These are phyloP conservation scores for Serpula lacrymans DNA, from an alignment of 768 basidiomycete genomes.

Conservation along the genomic window DNA sequence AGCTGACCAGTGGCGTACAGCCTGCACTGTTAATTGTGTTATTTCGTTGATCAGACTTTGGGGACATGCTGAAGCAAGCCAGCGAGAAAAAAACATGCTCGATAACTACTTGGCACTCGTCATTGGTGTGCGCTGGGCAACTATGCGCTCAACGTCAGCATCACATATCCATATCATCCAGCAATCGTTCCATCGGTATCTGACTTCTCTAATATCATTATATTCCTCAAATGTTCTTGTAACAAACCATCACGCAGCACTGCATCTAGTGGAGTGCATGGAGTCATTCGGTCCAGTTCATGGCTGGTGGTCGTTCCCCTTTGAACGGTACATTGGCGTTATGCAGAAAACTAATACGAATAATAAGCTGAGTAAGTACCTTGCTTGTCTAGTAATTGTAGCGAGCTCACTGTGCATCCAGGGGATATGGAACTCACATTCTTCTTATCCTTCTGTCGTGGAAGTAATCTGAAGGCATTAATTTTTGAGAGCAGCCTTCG, in stretches of 20 bases:
- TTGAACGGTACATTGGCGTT: slow-evolving; percentile 21
- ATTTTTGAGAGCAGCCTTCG: too few species aligned
- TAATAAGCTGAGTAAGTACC: slow-evolving; percentile 16
- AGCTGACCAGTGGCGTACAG: slow-evolving; percentile 29
- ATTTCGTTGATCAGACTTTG: slow-evolving; percentile 36
- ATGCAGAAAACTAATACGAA: slow-evolving; percentile 21
- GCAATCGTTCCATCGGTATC: slow-evolving; percentile 16
- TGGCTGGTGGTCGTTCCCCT: slow-evolving; percentile 29
- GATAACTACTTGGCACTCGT: slow-evolving; percentile 25
- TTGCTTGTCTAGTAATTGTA: too few species aligned
- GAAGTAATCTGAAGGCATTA: not conserved
- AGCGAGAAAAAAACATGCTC: slow-evolving; percentile 14
- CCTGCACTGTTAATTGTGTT: slow-evolving; percentile 31
- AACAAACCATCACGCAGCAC: too few species aligned
- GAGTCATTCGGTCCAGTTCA: slow-evolving; percentile 27
- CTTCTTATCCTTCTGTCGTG: not conserved
- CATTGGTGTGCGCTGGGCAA: slow-evolving; percentile 18
- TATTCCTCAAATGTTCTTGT: too few species aligned
- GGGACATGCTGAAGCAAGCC: too few species aligned
- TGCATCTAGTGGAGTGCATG: too few species aligned
- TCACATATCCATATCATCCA: slow-evolving; percentile 8
- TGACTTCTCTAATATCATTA: too few species aligned
- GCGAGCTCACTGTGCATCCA: too few species aligned
- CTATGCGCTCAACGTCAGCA: slow-evolving; percentile 10
- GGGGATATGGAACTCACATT: slow-evolving; percentile 1